Base-by-base conservation (phyloP, 768 basidiomycete genomes). In the Tricholoma flavovirens region DNA sequence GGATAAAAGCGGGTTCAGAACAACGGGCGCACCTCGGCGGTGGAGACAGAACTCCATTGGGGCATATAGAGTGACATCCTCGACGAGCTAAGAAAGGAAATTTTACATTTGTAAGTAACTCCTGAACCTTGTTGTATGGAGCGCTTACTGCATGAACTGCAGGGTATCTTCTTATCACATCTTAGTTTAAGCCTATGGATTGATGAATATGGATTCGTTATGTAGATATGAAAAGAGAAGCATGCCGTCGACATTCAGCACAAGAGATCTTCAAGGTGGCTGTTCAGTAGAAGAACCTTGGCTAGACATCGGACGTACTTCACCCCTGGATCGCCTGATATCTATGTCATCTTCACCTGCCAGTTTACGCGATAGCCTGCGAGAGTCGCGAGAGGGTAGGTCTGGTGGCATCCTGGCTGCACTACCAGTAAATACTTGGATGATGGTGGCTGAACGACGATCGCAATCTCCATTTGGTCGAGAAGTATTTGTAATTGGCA, bases 131-230 rank as follows among this genome's bases (percentile, higher is more conserved):
- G 22, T 49, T 43, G 55, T 42, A 50, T 49, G 22, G 46, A 32
- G 32, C 43, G 58, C 72, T 61, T 61, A 79, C 78, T 72, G 62
- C 83, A 85, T 32, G 83, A 83, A 50, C 78, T 73, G 59, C 82
- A 84, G 1, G 83, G 83, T 14, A 77, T 54, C 59, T 83, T 82
- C 63, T 83, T 85, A 62, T 85, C 83, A 56, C 84, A 86, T 66
- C 82, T 84, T 8, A 86, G 72, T 62, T 86, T 86, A 46, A 84
- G 68, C 54, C 84, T 84, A 32, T 1, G 54, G 24, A 15, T 35
- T 19, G 40, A 33, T 11, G 42, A 53, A 30, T 38, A 2, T 17
- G 14, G 3, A 42, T 42, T 17, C 6, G 15, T 43, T n/a, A 29
- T 11, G 30, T 32, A 32, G 7, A 11, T 17, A 50, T 22, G 5